phyloP scores from a whole-genome alignment of 495 filamentous ascomycete genomes.

The Podospora tetraspora region DNA sequence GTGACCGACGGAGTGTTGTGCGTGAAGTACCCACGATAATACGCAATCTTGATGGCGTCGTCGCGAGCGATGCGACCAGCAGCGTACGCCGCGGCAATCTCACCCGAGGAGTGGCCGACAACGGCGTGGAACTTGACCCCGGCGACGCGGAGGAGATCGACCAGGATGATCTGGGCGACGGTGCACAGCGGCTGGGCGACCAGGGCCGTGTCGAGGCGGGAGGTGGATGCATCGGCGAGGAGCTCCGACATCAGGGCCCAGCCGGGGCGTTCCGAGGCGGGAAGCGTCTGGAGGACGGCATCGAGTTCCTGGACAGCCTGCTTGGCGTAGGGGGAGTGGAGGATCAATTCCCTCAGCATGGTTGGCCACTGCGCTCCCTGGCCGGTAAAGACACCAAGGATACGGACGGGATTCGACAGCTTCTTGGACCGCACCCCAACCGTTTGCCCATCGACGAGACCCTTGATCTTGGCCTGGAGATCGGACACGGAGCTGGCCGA shows the following conservation, averaged over 20 bases:
- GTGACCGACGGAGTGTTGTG: background rate
- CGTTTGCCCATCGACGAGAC: background rate
- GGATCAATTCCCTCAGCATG: constrained; percentile 17
- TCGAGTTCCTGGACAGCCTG: constrained; percentile 20
- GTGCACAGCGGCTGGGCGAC: constrained; percentile 46
- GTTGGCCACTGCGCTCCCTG: constrained; percentile 24
- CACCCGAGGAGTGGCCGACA: constrained; percentile 56
- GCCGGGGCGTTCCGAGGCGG: constrained; percentile 4
- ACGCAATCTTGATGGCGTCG: constrained; percentile 46
- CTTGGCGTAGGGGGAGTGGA: constrained; percentile 21
- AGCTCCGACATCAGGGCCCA: constrained; percentile 27
- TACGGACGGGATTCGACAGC: background rate
- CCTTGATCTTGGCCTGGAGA: background rate
- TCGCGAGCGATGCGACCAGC: constrained; percentile 37
- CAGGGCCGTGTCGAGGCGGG: constrained; percentile 27
- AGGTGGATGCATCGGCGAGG: background rate
- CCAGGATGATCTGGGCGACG: constrained; percentile 42
- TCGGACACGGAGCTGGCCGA: background rate
- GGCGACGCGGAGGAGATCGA: constrained; percentile 37
- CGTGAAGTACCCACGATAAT: constrained; percentile 32
- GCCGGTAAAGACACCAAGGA: constrained; percentile 23
- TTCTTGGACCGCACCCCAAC: background rate
- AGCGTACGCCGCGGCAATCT: constrained; percentile 49
- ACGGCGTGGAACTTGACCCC: constrained; percentile 41
- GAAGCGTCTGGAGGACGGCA: background rate